A percentile compares a stretch with the other conserved stretches of the same genome.
These are phyloP conservation scores for Jamesozyma rosinii DNA, from an alignment of 805 yeast genomes.

Conservation along the genomic window DNA sequence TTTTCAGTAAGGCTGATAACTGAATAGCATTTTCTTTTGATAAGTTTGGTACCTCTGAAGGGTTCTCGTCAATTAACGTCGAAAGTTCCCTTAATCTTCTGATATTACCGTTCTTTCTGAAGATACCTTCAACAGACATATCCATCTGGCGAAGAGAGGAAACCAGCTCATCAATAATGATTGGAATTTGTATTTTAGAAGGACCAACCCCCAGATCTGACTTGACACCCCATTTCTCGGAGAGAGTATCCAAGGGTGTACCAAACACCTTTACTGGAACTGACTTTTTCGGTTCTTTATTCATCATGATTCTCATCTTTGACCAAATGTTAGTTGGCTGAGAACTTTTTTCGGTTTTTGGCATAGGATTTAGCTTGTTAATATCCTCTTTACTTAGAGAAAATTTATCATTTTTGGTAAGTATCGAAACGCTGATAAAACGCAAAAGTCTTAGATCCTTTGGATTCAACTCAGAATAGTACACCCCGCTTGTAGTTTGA, in stretches of 20 bases:
- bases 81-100: slow-evolving; percentile 66
- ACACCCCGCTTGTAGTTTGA: slow-evolving; percentile 31
- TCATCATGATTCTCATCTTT: slow-evolving; percentile 23
- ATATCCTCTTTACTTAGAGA: slow-evolving; percentile 5
- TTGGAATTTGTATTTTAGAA: slow-evolving; percentile 67
- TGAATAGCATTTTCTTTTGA: slow-evolving; percentile 78
- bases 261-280: slow-evolving; percentile 56
- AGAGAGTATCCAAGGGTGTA: slow-evolving; percentile 57
- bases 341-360: background rate
- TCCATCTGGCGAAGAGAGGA: slow-evolving; percentile 80
- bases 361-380: slow-evolving; percentile 2
- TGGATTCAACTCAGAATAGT: slow-evolving; percentile 46
- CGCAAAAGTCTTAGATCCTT: slow-evolving; percentile 45
- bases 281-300: slow-evolving; percentile 20
- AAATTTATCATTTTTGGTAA: slow-evolving; percentile 20
- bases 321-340: slow-evolving; percentile 21
- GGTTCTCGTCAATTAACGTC: slow-evolving; percentile 62
- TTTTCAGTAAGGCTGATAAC: slow-evolving; percentile 84
- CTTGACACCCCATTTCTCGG: slow-evolving; percentile 66
- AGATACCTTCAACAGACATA: slow-evolving; percentile 91
- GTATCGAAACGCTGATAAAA: slow-evolving; percentile 39
- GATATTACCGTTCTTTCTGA: slow-evolving; percentile 93
- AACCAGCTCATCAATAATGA: slow-evolving; percentile 77
- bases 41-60: slow-evolving; percentile 62
- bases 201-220: slow-evolving; percentile 83